Evolutionary conservation across 306 rosid species (phyloP).

Genomic region (Cajanus cajan): DNA sequence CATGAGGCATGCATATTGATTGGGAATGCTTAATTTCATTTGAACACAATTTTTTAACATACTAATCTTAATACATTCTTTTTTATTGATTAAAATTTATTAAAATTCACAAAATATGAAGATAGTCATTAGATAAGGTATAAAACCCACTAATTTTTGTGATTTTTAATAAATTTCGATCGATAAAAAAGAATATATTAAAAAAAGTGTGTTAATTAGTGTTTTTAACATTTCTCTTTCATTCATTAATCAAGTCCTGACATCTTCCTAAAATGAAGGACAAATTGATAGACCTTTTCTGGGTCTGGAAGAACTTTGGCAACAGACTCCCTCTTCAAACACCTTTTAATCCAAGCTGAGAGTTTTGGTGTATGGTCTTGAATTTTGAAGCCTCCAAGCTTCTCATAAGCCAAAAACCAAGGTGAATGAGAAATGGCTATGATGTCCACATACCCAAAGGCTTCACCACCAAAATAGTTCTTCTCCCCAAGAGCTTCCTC

Average conservation of each 20-base stretch:
- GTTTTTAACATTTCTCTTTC: too few species aligned
- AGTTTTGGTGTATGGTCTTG: slow-evolving; percentile 57
- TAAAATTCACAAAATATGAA: too few species aligned
- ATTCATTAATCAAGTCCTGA: slow-evolving; percentile 34
- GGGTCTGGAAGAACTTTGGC: slow-evolving; percentile 51
- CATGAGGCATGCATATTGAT: too few species aligned
- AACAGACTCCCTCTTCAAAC: slow-evolving; percentile 44
- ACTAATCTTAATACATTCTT: too few species aligned
- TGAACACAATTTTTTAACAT: too few species aligned
- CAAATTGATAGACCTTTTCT: slow-evolving; percentile 50
- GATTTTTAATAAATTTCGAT: too few species aligned
- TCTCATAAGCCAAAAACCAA: slow-evolving; percentile 68
- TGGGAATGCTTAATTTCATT: too few species aligned
- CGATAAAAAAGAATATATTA: too few species aligned
- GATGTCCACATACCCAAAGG: slow-evolving; percentile 62
- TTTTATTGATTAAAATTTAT: too few species aligned
- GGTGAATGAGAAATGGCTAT: slow-evolving; percentile 46
- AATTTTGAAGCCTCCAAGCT: slow-evolving; percentile 54
- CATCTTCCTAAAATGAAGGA: slow-evolving; percentile 43
- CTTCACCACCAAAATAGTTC: slow-evolving; percentile 54
- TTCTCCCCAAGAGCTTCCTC: slow-evolving; percentile 64
- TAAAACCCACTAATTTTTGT: too few species aligned
- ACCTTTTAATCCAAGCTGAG: slow-evolving; percentile 62
- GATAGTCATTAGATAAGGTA: too few species aligned
- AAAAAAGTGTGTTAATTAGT: too few species aligned